phyloP scores from a whole-genome alignment of 2,329 filamentous ascomycete species.

The Colletotrichum magnum region DNA sequence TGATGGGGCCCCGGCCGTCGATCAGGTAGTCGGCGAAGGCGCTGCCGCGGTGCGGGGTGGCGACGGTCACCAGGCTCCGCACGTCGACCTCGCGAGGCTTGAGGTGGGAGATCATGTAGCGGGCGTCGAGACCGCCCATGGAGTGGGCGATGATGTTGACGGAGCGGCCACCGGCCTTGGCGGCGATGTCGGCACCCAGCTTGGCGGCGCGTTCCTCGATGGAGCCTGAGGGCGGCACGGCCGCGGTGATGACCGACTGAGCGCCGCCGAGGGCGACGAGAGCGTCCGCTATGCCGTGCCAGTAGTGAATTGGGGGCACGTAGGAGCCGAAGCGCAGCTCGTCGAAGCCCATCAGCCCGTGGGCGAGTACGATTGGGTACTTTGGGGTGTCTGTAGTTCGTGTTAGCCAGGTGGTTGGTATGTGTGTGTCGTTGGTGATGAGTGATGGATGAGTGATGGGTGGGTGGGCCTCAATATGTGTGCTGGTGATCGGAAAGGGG shows the following conservation, averaged over 20 bases:
- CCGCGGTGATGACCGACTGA: slow-evolving; percentile 70
- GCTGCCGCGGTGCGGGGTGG: slow-evolving; percentile 68
- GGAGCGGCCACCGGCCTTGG: slow-evolving; percentile 61
- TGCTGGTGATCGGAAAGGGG: background rate
- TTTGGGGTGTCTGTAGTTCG: slow-evolving; percentile 65
- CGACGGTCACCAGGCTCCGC: slow-evolving; percentile 67
- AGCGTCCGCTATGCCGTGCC: slow-evolving; percentile 74
- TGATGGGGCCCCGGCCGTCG: slow-evolving; percentile 59
- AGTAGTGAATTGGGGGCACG: slow-evolving; percentile 73
- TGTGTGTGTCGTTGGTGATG: background rate
- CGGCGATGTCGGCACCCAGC: slow-evolving; percentile 68
- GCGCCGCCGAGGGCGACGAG: slow-evolving; percentile 66
- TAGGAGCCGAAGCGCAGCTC: slow-evolving; percentile 66
- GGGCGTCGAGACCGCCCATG: slow-evolving; percentile 76
- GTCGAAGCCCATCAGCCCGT: slow-evolving; percentile 75
- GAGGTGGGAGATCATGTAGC: slow-evolving; percentile 75
- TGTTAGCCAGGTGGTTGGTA: background rate
- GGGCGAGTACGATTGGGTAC: slow-evolving; percentile 75
- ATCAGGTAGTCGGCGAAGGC: slow-evolving; percentile 69
- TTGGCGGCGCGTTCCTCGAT: slow-evolving; percentile 73
- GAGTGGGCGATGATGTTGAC: slow-evolving; percentile 85
- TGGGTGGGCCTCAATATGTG: slow-evolving; percentile 17
- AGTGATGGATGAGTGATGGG: slow-evolving; percentile 24
- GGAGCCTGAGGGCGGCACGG: slow-evolving; percentile 72
- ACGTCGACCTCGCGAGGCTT: slow-evolving; percentile 62